These are phyloP conservation scores for Canna indica DNA, from an alignment of 176 grass and related monocot genomes.

Conservation along the genomic window DNA sequence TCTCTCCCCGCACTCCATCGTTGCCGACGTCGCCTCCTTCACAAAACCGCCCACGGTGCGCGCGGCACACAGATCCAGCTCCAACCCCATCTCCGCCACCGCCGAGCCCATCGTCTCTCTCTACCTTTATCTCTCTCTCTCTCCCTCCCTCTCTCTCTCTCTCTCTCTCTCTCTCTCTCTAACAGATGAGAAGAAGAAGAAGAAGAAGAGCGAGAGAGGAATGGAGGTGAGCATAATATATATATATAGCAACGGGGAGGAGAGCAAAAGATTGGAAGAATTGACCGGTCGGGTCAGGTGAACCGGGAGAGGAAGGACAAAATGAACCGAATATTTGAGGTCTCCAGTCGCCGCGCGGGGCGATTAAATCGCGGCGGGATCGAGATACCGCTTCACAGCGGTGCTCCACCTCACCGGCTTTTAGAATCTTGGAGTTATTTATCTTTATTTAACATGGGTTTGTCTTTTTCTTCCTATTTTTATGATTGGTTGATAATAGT, in stretches of 20 bases:
- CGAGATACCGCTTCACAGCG: background rate
- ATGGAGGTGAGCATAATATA: background rate
- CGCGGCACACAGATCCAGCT: constrained; percentile 35
- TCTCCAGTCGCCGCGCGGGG: background rate
- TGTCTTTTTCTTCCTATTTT: background rate
- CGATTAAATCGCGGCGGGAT: background rate
- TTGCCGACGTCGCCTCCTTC: constrained; percentile 12
- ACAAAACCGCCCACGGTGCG: constrained; percentile 38
- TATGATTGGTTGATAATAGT: background rate
- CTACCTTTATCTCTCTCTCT: background rate
- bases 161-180: background rate
- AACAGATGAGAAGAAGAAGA: too few species aligned
- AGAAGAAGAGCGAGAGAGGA: background rate
- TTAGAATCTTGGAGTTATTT: background rate
- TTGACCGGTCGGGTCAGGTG: background rate
- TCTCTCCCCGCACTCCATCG: background rate
- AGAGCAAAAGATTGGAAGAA: too few species aligned
- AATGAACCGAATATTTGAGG: background rate
- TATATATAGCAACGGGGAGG: too few species aligned
- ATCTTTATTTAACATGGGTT: background rate
- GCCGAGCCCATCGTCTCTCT: background rate
- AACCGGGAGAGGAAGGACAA: too few species aligned
- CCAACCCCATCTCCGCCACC: constrained; percentile 18
- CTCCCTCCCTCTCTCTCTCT: background rate
- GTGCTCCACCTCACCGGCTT: background rate